Percentiles rank a stretch among this genome's conserved stretches.
Conservation (phyloP, 371 early-diverging fungal species). For the Haplosporangium sp. region DNA sequence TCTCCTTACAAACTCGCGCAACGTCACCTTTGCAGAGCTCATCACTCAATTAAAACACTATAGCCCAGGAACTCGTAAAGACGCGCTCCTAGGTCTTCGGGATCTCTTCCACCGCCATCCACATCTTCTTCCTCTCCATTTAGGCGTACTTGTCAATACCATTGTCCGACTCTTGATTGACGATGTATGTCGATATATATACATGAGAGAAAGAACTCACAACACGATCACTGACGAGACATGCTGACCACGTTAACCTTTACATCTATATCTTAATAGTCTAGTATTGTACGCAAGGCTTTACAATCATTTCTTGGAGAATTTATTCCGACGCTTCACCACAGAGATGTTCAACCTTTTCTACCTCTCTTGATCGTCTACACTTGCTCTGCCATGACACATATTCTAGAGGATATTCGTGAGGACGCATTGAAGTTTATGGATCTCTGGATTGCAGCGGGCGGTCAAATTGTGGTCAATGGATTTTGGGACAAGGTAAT, state of each 20-base stretch:
- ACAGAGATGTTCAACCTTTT: constrained; percentile 82
- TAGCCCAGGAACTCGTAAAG: constrained; percentile 80
- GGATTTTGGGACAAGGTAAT: constrained; percentile 72
- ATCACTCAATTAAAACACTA: constrained; percentile 83
- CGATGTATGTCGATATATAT: constrained; percentile 59
- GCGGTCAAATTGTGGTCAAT: constrained; percentile 68
- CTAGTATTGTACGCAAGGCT: constrained; percentile 57
- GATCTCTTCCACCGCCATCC: constrained; percentile 76
- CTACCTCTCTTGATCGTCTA: constrained; percentile 81
- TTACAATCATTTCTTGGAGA: constrained; percentile 57
- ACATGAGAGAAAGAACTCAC: neutral
- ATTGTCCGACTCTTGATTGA: constrained; percentile 71
- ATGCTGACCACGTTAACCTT: no score
- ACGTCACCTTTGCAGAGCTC: constrained; percentile 79
- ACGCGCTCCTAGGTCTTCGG: constrained; percentile 76
- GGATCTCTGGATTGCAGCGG: constrained; percentile 78
- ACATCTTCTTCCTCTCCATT: constrained; percentile 64
- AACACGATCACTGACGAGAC: neutral
- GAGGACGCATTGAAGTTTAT: constrained; percentile 83
- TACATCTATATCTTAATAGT: constrained; percentile 31
- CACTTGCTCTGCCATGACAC: constrained; percentile 90
- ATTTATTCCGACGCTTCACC: constrained; percentile 51
- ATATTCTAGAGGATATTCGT: constrained; percentile 88
- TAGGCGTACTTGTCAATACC: constrained; percentile 75
- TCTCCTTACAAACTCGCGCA: constrained; percentile 76